Conservation (phyloP, 2,329 filamentous ascomycete species). For the Westerdykella ornata region DNA sequence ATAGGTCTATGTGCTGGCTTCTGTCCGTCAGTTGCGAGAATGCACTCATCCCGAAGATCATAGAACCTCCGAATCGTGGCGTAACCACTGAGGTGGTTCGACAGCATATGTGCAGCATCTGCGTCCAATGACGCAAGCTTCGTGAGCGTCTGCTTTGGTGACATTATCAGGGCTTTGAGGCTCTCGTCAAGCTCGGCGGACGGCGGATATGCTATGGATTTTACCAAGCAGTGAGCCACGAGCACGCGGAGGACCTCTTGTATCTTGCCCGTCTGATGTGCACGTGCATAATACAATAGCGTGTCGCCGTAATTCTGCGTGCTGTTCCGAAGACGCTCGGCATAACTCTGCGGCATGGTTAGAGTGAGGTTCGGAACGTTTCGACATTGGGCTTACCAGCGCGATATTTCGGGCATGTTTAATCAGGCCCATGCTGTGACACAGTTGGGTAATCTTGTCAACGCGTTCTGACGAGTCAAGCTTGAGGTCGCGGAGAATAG, state of each 20-base stretch:
- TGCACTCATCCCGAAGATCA: slow-evolving; percentile 70
- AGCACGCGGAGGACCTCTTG: slow-evolving; percentile 80
- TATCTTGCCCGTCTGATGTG: slow-evolving; percentile 70
- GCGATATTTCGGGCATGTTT: slow-evolving; percentile 74
- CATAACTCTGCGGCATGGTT: slow-evolving; percentile 60
- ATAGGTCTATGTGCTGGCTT: slow-evolving; percentile 47
- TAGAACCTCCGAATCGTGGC: slow-evolving; percentile 88
- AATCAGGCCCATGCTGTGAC: slow-evolving; percentile 70
- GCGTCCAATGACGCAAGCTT: slow-evolving; percentile 67
- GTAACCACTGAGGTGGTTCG: slow-evolving; percentile 83
- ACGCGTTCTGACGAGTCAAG: slow-evolving; percentile 65
- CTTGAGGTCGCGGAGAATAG: slow-evolving; percentile 66
- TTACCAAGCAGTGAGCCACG: slow-evolving; percentile 78
- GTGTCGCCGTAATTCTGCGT: slow-evolving; percentile 78
- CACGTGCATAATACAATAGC: slow-evolving; percentile 83
- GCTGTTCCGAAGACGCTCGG: slow-evolving; percentile 64
- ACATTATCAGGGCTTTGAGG: slow-evolving; percentile 61
- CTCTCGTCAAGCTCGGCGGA: slow-evolving; percentile 64
- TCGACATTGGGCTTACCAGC: slow-evolving; percentile 54
- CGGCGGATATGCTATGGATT: slow-evolving; percentile 74
- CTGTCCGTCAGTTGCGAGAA: slow-evolving; percentile 31
- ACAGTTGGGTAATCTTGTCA: slow-evolving; percentile 72
- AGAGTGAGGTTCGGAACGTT: slow-evolving; percentile 1
- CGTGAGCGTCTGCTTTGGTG: slow-evolving; percentile 65
- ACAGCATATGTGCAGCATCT: slow-evolving; percentile 75